Percentiles rank a stretch among this genome's conserved stretches.
Evolutionary conservation across 2,329 filamentous ascomycete genomes (phyloP).

Genomic region (Cordyceps pruinosa): DNA sequence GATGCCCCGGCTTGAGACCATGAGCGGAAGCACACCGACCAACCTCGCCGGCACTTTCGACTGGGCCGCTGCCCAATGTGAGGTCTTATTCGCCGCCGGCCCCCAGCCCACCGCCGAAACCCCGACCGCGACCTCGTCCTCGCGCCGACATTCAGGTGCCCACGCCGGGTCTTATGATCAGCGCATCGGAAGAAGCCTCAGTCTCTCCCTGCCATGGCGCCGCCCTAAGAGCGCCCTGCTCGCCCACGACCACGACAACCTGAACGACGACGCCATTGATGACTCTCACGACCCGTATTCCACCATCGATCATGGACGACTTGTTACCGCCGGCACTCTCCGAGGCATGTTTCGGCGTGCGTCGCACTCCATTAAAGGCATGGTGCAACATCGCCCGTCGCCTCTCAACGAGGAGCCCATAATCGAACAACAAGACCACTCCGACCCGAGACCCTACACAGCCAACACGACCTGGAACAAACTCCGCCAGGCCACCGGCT

Average conservation of each 20-base stretch:
- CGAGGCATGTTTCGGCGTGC: slow-evolving; percentile 49
- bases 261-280: slow-evolving; percentile 27
- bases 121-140: background rate
- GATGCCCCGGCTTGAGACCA: background rate
- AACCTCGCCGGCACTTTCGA: background rate
- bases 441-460: slow-evolving; percentile 34
- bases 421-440: slow-evolving; percentile 22
- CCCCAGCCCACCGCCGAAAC: background rate
- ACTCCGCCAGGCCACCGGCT: slow-evolving; percentile 44
- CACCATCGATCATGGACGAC: slow-evolving; percentile 20
- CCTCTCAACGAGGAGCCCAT: slow-evolving; percentile 27
- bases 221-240: slow-evolving; percentile 39
- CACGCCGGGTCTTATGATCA: slow-evolving; percentile 25
- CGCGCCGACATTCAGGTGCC: background rate
- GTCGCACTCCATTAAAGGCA: slow-evolving; percentile 46
- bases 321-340: slow-evolving; percentile 29
- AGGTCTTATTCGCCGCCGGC: slow-evolving; percentile 1
- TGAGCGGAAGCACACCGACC: background rate
- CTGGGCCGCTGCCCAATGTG: slow-evolving; percentile 5
- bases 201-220: slow-evolving; percentile 43
- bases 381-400: slow-evolving; percentile 44
- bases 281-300: slow-evolving; percentile 14
- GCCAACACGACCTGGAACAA: slow-evolving; percentile 45
- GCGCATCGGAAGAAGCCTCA: slow-evolving; percentile 43
- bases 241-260: slow-evolving; percentile 22